These are phyloP conservation scores for Hypomyces rosellus DNA, from an alignment of 2,329 filamentous ascomycete species.

Conservation along the genomic window DNA sequence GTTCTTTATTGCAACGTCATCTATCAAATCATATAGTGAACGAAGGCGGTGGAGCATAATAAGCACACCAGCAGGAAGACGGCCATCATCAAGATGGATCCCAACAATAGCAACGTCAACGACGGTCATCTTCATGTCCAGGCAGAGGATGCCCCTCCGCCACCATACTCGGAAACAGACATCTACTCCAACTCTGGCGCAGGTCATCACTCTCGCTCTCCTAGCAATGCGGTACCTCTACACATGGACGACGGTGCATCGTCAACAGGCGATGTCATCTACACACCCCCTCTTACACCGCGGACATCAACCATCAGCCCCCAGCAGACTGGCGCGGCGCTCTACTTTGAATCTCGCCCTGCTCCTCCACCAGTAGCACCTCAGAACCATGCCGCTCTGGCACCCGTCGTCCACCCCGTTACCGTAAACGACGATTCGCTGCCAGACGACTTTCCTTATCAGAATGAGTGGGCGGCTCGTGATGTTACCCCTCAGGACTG, in stretches of 20 bases:
- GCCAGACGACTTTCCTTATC: slow-evolving; percentile 40
- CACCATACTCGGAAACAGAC: slow-evolving; percentile 53
- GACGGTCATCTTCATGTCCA: slow-evolving; percentile 14
- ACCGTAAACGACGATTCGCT: slow-evolving; percentile 28
- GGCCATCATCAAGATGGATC: slow-evolving; percentile 12
- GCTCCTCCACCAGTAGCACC: slow-evolving; percentile 16
- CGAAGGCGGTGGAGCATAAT: no score
- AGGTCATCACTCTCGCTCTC: slow-evolving; percentile 17
- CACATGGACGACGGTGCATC: slow-evolving; percentile 33
- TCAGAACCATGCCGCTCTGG: slow-evolving; percentile 15
- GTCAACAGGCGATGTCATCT: slow-evolving; percentile 40
- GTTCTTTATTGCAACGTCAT: no score
- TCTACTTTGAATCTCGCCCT: slow-evolving; percentile 43
- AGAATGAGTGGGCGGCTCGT: slow-evolving; percentile 29
- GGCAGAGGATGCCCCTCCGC: slow-evolving; percentile 40
- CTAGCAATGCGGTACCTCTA: slow-evolving; percentile 15
- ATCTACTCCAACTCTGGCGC: slow-evolving; percentile 40
- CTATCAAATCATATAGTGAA: no score
- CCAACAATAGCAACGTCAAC: slow-evolving; percentile 9
- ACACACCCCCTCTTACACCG: slow-evolving; percentile 47
- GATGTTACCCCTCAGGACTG: slow-evolving; percentile 49
- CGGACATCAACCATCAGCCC: slow-evolving; percentile 20
- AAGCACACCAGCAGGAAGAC: slow-evolving; percentile 1
- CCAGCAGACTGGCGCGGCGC: slow-evolving; percentile 16
- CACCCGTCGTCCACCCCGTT: slow-evolving; percentile 29